These are phyloP conservation scores for Stemphylium vesicarium DNA, from an alignment of 2,329 filamentous ascomycete species.

Conservation along the genomic window DNA sequence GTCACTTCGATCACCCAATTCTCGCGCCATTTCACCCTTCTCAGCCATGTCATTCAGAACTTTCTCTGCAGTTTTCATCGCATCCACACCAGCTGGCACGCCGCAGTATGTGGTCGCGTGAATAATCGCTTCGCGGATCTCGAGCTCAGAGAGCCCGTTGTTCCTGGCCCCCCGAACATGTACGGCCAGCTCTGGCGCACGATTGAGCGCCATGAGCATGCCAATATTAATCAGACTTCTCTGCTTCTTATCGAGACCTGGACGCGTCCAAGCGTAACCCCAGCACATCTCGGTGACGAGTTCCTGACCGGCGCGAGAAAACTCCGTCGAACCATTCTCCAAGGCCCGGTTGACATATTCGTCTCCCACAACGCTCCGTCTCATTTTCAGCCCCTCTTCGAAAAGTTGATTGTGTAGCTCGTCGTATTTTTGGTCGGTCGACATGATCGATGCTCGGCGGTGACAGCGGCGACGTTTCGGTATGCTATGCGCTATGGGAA, in stretches of 20 bases:
- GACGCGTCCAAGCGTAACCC: constrained; percentile 69
- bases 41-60: constrained; percentile 60
- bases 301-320: constrained; percentile 66
- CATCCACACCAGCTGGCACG: constrained; percentile 62
- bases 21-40: constrained; percentile 50
- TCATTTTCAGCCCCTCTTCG: constrained; percentile 66
- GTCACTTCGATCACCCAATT: constrained; percentile 40
- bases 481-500: not conserved
- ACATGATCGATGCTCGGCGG: constrained; percentile 38
- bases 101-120: constrained; percentile 61
- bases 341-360: constrained; percentile 66
- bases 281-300: constrained; percentile 69
- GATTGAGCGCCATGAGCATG: constrained; percentile 68
- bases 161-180: constrained; percentile 69
- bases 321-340: constrained; percentile 63
- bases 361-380: constrained; percentile 66
- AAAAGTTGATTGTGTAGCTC: constrained; percentile 62
- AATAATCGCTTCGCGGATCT: constrained; percentile 66
- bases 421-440: constrained; percentile 50
- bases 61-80: constrained; percentile 59
- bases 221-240: constrained; percentile 68
- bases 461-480: not conserved
- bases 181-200: constrained; percentile 64
- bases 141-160: constrained; percentile 66
- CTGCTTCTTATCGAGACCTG: constrained; percentile 66